phyloP scores from a whole-genome alignment of 2,329 filamentous ascomycete genomes.

The Alternaria rosae region DNA sequence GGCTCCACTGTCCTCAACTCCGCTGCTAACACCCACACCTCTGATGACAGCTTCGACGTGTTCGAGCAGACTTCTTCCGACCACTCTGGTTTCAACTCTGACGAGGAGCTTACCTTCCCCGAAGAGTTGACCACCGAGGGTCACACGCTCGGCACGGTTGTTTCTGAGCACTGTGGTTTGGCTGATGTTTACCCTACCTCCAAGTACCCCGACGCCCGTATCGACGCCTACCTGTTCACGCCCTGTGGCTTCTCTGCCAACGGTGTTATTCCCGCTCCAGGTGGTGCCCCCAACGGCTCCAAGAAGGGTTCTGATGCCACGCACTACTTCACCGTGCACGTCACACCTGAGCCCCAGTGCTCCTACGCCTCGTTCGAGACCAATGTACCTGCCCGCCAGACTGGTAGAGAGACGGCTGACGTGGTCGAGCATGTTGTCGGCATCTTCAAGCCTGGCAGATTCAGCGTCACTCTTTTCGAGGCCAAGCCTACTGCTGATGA shows the following conservation, averaged over 20 bases:
- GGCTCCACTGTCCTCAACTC: constrained; percentile 48
- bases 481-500: constrained; percentile 69
- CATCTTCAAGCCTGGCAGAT: constrained; percentile 97
- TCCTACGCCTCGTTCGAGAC: constrained; percentile 99
- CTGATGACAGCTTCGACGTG: constrained; percentile 74
- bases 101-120: constrained; percentile 66
- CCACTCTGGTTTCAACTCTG: constrained; percentile 64
- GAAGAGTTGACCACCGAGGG: constrained; percentile 89
- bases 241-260: constrained; percentile 98
- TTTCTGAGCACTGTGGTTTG: constrained; percentile 88
- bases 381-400: constrained; percentile 90
- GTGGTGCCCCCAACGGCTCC: constrained; percentile 53
- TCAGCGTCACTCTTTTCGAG: constrained; percentile 96
- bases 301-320: constrained; percentile 51
- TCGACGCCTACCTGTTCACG: constrained; percentile 95
- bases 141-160: constrained; percentile 88
- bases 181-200: constrained; percentile 86
- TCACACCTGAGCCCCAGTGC: constrained; percentile 95
- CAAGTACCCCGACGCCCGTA: constrained; percentile 88
- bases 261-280: constrained; percentile 84
- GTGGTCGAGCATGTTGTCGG: constrained; percentile 92
- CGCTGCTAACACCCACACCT: constrained; percentile 51
- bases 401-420: constrained; percentile 85
- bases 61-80: constrained; percentile 78
- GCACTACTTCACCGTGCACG: constrained; percentile 98